Conservation (phyloP, 1,284 basidiomycete genomes). For the Exobasidium rhododendri region DNA sequence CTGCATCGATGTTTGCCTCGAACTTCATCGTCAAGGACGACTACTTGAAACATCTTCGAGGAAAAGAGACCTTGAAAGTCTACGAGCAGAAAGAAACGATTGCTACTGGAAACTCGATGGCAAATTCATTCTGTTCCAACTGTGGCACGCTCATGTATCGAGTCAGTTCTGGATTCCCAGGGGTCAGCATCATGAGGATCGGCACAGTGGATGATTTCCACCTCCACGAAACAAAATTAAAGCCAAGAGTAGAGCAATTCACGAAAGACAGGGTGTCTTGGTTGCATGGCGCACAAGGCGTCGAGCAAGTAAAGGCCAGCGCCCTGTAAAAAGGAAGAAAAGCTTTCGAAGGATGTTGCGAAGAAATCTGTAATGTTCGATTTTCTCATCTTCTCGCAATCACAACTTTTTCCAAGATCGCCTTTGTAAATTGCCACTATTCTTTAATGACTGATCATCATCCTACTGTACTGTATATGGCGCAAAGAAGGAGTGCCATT, state of each 20-base stretch:
- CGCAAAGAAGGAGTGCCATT: no score
- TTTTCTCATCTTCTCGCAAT: no score
- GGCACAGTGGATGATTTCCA: slow-evolving; percentile 55
- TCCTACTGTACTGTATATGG: no score
- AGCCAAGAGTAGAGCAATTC: slow-evolving; percentile 49
- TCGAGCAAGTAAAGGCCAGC: slow-evolving; percentile 14
- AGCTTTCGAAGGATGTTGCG: no score
- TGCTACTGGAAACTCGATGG: slow-evolving; percentile 41
- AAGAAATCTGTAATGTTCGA: no score
- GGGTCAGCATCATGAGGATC: slow-evolving; percentile 37
- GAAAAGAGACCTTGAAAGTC: slow-evolving; percentile 41
- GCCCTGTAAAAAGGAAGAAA: no score
- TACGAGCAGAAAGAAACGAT: slow-evolving; percentile 42
- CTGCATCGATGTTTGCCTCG: slow-evolving; percentile 54
- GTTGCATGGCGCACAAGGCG: slow-evolving; percentile 32
- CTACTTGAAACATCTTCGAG: slow-evolving; percentile 44
- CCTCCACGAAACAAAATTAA: slow-evolving; percentile 47
- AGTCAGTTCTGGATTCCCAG: slow-evolving; percentile 27
- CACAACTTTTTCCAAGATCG: no score
- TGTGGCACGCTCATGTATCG: slow-evolving; percentile 56
- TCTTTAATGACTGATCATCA: no score
- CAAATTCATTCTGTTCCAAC: slow-evolving; percentile 54
- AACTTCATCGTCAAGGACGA: slow-evolving; percentile 48
- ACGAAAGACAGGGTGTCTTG: slow-evolving; percentile 45
- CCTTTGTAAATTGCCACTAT: no score